A percentile compares a stretch with the other conserved stretches of the same genome.
These are phyloP conservation scores for Hortaea sp. DNA, from an alignment of 2,329 filamentous ascomycete genomes.

Conservation along the genomic window DNA sequence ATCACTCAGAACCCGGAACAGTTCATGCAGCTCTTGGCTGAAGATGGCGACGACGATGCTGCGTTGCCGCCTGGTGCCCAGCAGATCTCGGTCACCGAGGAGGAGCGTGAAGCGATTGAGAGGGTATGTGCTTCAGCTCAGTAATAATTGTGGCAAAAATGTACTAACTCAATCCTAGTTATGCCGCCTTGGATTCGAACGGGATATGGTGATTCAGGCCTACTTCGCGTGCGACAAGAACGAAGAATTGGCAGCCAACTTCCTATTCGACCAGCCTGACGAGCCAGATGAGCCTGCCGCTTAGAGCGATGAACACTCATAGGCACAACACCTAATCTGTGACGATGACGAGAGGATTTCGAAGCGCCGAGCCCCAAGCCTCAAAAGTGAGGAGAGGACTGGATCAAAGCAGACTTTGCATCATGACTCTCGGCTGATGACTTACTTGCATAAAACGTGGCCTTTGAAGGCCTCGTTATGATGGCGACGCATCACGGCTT, in stretches of 20 bases:
- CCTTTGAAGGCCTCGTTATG: no score
- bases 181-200: conserved; percentile 84
- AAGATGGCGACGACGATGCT: conserved; percentile 78
- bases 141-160: not conserved
- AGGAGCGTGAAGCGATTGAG: conserved; percentile 95
- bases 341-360: no score
- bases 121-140: conserved; percentile 49
- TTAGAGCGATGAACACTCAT: not conserved
- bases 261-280: conserved; percentile 93
- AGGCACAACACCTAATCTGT: no score
- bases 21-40: conserved; percentile 80
- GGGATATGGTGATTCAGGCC: conserved; percentile 89
- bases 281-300: conserved; percentile 39
- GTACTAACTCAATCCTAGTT: conserved; percentile 44
- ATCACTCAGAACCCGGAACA: conserved; percentile 89
- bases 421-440: not conserved
- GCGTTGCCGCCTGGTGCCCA: conserved; percentile 80
- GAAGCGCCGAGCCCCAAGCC: no score
- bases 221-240: conserved; percentile 99
- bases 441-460: not conserved
- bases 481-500: no score
- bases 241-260: conserved; percentile 95
- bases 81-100: conserved; percentile 83
- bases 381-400: not conserved
- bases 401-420: not conserved